These are phyloP conservation scores for Rutstroemia sydowiana DNA, from an alignment of 2,329 filamentous ascomycete genomes.

Conservation along the genomic window DNA sequence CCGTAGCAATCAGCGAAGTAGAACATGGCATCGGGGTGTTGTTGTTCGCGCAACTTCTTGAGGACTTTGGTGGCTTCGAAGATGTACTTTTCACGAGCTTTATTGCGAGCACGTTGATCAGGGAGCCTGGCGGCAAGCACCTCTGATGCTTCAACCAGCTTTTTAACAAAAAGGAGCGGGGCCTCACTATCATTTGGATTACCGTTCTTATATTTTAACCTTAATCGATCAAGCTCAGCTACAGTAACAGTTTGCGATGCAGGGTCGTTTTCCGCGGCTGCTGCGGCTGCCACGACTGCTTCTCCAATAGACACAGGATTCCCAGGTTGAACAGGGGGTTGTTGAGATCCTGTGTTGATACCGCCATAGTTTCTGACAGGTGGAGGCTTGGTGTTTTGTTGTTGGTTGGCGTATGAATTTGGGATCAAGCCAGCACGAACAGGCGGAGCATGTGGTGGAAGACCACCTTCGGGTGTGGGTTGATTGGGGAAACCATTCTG, in stretches of 20 bases:
- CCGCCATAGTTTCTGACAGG: slow-evolving; percentile 37
- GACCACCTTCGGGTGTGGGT: slow-evolving; percentile 28
- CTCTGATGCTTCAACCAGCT: slow-evolving; percentile 75
- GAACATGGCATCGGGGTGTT: slow-evolving; percentile 86
- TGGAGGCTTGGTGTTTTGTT: slow-evolving; percentile 46
- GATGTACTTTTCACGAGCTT: slow-evolving; percentile 75
- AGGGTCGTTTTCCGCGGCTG: slow-evolving; percentile 5
- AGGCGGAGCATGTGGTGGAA: slow-evolving; percentile 55
- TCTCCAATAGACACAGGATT: not conserved
- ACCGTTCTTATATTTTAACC: slow-evolving; percentile 56
- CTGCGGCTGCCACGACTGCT: slow-evolving; percentile 5
- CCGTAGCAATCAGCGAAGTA: slow-evolving; percentile 86
- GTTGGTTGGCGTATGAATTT: slow-evolving; percentile 45
- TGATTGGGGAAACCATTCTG: slow-evolving; percentile 21
- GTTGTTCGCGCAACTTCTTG: slow-evolving; percentile 71
- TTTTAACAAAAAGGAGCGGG: slow-evolving; percentile 70
- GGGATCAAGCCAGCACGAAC: slow-evolving; percentile 56
- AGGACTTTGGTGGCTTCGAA: slow-evolving; percentile 83
- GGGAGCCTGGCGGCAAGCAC: slow-evolving; percentile 58
- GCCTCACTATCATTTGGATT: slow-evolving; percentile 66
- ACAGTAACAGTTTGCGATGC: slow-evolving; percentile 52
- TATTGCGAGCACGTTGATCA: slow-evolving; percentile 65
- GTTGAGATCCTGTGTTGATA: slow-evolving; percentile 10
- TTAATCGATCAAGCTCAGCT: slow-evolving; percentile 69
- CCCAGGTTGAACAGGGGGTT: not conserved